Base-by-base conservation (phyloP, 2,329 filamentous ascomycete species). In the Microdochium bolleyi region DNA sequence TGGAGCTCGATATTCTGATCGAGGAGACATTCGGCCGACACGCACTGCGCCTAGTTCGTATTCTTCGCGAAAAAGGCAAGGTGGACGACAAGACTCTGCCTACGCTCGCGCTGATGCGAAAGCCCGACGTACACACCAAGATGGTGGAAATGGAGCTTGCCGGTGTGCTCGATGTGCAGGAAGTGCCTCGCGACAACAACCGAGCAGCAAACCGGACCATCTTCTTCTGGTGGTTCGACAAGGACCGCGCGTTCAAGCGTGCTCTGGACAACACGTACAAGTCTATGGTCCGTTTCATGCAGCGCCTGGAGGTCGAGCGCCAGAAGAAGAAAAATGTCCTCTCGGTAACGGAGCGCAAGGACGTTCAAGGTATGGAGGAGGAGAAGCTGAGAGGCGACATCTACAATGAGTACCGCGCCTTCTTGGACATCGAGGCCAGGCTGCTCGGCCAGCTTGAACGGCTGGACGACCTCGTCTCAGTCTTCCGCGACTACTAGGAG, bases 31-130 rank as follows among this genome's bases (percentile, higher is more conserved):
- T 89, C 60, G 91, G 90, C 8, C 80, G 82, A 8, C 76, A 87
- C 49, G 90, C 90, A 1, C 79, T 92, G 19, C 88, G 92, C 9
- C 76, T 99, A n/a, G 80, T 91, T 21, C 87, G 90, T 21, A 90
- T 97, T 52, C 78, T 99, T 21, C 81, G 87, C 38, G 85, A 88
- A 54, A 90, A 92, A 64, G 94, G 94, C 51, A 96, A 94, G 64
- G 76, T 97, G n/a, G 92, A 97, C 59, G 94, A 99, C 69, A 95
- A 95, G 69, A 85, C 88, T 55, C 77, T 96, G 13, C 87, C 88
- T 37, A 84, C 85, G 50, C 78, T 91, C 53, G 88, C 88, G 51
- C 80, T 99, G 55, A 86, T 96, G 75, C 87, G 87, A 53, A 89
- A 92, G 61, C 84, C 87, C 54, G 89, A 96, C 51, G 83, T 97